These are phyloP conservation scores for Orobanche coerulescens DNA, from an alignment of 257 asterid genomes.

Conservation along the genomic window DNA sequence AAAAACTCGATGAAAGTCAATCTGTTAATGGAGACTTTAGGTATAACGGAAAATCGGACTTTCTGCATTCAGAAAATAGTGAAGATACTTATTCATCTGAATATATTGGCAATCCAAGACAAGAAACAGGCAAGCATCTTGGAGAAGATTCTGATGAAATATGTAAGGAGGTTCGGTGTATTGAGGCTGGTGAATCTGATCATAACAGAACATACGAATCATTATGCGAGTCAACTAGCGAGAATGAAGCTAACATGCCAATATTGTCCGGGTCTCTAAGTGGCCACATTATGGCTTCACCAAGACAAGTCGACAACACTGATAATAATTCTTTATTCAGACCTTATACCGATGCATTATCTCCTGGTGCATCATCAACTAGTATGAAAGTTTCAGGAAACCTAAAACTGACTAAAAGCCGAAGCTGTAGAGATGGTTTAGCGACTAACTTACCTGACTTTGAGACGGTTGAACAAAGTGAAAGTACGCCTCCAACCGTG, in stretches of 20 bases:
- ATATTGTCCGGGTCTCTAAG: slow-evolving; percentile 25
- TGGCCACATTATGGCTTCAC: slow-evolving; percentile 23
- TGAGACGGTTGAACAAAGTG: slow-evolving; percentile 40
- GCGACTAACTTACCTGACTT: slow-evolving; percentile 32
- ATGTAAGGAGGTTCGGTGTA: slow-evolving; percentile 66
- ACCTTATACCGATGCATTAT: slow-evolving; percentile 39
- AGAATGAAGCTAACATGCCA: slow-evolving; percentile 38
- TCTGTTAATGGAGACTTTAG: slow-evolving; percentile 21
- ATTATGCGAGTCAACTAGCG: slow-evolving; percentile 30
- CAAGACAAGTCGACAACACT: slow-evolving; percentile 32
- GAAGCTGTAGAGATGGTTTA: slow-evolving; percentile 58
- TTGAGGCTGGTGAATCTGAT: slow-evolving; percentile 44
- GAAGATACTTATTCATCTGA: slow-evolving; percentile 34
- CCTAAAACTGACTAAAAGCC: slow-evolving; percentile 49
- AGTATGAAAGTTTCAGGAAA: slow-evolving; percentile 39
- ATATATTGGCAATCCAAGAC: slow-evolving; percentile 31
- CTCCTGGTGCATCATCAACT: slow-evolving; percentile 36
- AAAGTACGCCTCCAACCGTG: slow-evolving; percentile 71
- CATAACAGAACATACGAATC: slow-evolving; percentile 28
- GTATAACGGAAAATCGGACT: slow-evolving; percentile 16
- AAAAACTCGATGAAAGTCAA: slow-evolving; percentile 21
- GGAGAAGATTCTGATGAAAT: slow-evolving; percentile 52
- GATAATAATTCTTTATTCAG: slow-evolving; percentile 32
- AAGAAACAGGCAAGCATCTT: slow-evolving; percentile 26
- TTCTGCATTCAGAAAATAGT: slow-evolving; percentile 21